These are phyloP conservation scores for Dalechampia spathulata DNA, from an alignment of 441 rosid species.

Conservation along the genomic window DNA sequence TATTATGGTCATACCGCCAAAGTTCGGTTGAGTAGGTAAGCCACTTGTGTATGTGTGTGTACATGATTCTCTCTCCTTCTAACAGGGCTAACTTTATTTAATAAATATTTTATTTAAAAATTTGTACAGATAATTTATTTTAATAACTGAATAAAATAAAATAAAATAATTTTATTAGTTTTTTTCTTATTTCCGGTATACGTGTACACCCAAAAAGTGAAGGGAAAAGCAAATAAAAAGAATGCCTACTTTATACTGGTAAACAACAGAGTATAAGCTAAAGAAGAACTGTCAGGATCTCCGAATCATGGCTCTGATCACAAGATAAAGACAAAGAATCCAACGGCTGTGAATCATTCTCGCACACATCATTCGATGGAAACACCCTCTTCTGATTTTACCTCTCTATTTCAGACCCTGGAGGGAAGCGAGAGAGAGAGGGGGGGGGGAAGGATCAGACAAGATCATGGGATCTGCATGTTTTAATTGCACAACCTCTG, in stretches of 20 bases:
- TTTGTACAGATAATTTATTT: too few species aligned
- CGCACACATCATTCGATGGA: background rate
- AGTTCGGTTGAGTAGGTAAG: too few species aligned
- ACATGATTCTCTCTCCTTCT: too few species aligned
- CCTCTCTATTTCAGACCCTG: background rate
- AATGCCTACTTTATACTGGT: constrained; percentile 9
- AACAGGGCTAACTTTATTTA: too few species aligned
- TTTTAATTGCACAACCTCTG: constrained; percentile 25
- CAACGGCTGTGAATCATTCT: constrained; percentile 4
- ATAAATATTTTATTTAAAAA: too few species aligned
- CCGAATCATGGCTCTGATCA: background rate
- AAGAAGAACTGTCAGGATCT: constrained; percentile 12
- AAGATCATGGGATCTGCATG: constrained; percentile 34
- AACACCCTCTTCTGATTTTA: background rate
- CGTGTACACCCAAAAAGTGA: too few species aligned
- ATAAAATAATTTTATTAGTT: too few species aligned
- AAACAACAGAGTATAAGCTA: constrained; percentile 6
- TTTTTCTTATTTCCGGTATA: too few species aligned
- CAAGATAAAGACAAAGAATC: constrained; percentile 2
- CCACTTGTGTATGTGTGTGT: too few species aligned
- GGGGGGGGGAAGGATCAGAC: constrained; percentile 8
- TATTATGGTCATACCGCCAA: too few species aligned
- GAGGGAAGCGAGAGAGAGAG: background rate
- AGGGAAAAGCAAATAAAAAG: too few species aligned
- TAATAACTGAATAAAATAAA: too few species aligned